Evolutionary conservation across 2,329 filamentous ascomycete species (phyloP).

Genomic region (Grosmannia serpens): DNA sequence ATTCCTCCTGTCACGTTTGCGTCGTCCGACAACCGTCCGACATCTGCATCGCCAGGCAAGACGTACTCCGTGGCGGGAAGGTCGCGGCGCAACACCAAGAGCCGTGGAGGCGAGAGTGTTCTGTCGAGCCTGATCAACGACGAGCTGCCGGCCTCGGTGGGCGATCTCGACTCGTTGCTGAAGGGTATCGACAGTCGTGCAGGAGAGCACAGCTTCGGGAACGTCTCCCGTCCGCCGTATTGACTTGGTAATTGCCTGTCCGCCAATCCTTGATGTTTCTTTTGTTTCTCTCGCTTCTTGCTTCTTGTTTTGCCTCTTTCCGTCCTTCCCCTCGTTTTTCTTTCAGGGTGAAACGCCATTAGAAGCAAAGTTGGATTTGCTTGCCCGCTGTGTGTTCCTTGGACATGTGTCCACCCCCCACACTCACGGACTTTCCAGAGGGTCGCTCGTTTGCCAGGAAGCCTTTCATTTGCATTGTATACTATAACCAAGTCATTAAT

Average conservation of each 20-base stretch:
- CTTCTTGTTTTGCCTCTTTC: background rate
- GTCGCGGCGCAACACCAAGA: constrained; percentile 27
- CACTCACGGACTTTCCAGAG: background rate
- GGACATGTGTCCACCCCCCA: background rate
- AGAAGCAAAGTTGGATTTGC: background rate
- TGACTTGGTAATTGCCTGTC: constrained; percentile 14
- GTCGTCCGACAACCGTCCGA: background rate
- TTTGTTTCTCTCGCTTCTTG: background rate
- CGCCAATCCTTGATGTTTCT: background rate
- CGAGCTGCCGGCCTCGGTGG: constrained; percentile 23
- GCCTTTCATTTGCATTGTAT: background rate
- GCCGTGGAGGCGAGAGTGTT: constrained; percentile 28
- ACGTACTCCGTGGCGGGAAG: constrained; percentile 2
- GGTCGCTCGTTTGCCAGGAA: background rate
- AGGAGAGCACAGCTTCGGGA: constrained; percentile 33
- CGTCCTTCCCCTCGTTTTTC: background rate
- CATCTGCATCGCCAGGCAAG: background rate
- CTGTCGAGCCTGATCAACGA: constrained; percentile 16
- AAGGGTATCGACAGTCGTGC: constrained; percentile 37
- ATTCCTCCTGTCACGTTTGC: background rate
- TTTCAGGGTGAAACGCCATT: background rate
- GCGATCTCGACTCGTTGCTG: constrained; percentile 38
- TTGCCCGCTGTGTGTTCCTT: background rate
- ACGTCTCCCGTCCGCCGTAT: constrained; percentile 38
- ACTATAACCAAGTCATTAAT: background rate